Evolutionary conservation across 2,329 filamentous ascomycete genomes (phyloP), one percentile per base, ranked within the genome.

Genomic region (Fusarium concolor): DNA sequence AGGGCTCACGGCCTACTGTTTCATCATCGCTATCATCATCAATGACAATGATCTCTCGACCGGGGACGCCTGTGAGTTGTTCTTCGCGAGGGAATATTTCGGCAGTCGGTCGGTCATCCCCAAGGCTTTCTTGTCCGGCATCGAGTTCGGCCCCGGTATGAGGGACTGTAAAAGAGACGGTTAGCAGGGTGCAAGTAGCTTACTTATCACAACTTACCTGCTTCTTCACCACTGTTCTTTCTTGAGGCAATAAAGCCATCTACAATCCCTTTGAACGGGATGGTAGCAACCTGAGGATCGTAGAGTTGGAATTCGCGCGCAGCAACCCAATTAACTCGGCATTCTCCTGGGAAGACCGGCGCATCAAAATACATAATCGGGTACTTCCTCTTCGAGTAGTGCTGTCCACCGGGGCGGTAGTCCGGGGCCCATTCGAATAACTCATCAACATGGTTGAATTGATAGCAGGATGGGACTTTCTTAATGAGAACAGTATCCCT

Each of bases 301-400:
- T 54, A 65, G 0, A 4, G 4, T 5, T 31, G 41, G 1, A 65
- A 14, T 0, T 53, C 60, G 2, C 5, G 3, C 1, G 12, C 24
- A 15, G 43, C 11, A 20, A 66, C 51, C 65, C 65, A 68, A 2
- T n/a, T 8, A 8, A 61, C 35, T 4, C 17, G n/a, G 1, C 47
- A 56, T 6, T 44, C 2, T 1, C 50, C 35, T 0, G 65, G 64
- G 11, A 68, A 65, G 1, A 18, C 15, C 1, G 1, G 0, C 0
- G 10, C 24, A 10, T 68, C 54, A 4, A 68, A 68, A 11, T 49
- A 69, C 2, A 62, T 22, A 1, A 62, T 54, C 1, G 66, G 66
- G 24, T 57, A 69, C 17, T 51, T 28, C 2, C 66, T 29, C 7
- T 43, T 45, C 0, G 41, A 3, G 7, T 26, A 35, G 0, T 15